Evolutionary conservation across 768 basidiomycete genomes (phyloP).

Genomic region (Kwoniella botswanensis): DNA sequence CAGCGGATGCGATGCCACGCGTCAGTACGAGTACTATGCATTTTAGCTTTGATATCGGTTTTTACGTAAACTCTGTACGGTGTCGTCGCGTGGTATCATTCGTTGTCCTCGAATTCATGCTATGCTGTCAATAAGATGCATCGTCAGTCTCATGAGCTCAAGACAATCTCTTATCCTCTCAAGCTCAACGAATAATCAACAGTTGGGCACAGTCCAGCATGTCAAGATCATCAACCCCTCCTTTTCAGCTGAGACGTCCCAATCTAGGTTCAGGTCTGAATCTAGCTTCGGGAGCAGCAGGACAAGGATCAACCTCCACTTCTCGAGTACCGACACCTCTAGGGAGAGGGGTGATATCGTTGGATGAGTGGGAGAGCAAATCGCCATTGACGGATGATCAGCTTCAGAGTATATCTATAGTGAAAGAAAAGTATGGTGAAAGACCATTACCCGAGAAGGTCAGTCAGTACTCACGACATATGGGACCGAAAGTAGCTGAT

Average conservation of each 20-base stretch:
- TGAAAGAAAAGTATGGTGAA: constrained; percentile 70
- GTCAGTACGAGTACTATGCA: neutral
- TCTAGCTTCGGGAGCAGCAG: constrained; percentile 15
- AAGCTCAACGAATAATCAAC: too few relatives aligned
- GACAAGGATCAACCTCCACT: constrained; percentile 12
- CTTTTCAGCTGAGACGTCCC: constrained; percentile 19
- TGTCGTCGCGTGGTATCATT: constrained; percentile 13
- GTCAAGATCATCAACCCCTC: constrained; percentile 22
- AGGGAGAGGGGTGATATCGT: constrained; percentile 35
- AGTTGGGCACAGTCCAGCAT: constrained; percentile 1
- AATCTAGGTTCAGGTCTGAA: constrained; percentile 12
- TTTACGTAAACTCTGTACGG: neutral
- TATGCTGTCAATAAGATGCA: neutral
- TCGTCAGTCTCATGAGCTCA: neutral
- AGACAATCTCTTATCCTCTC: neutral
- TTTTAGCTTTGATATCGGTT: neutral
- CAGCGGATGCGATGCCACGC: constrained; percentile 6
- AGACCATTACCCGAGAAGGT: constrained; percentile 78
- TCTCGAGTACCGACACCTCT: constrained; percentile 27
- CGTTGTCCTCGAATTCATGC: neutral
- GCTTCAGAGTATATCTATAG: constrained; percentile 67
- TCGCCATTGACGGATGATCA: constrained; percentile 76
- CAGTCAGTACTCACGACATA: constrained; percentile 10
- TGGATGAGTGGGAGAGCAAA: constrained; percentile 91
- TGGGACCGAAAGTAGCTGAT: neutral